Evolutionary conservation across 2,329 filamentous ascomycete species (phyloP).

Genomic region (Fusarium sp.): DNA sequence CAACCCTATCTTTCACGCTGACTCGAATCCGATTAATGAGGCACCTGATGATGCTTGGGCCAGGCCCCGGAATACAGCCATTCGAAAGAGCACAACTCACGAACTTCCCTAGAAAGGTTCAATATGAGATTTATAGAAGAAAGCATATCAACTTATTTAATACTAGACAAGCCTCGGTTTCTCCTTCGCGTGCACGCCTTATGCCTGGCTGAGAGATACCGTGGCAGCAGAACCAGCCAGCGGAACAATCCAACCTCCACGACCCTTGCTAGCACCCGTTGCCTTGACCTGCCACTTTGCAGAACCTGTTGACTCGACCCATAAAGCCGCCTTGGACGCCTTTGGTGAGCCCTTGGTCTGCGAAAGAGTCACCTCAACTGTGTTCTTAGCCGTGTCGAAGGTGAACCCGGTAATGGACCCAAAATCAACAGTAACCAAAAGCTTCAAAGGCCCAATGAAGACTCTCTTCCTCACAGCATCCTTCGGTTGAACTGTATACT

Average conservation of each 20-base stretch:
- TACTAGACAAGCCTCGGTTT: no score
- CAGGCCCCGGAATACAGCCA: background rate
- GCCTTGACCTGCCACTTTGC: slow-evolving; percentile 18
- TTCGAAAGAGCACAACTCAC: background rate
- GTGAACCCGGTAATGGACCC: slow-evolving; percentile 55
- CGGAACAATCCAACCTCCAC: slow-evolving; percentile 39
- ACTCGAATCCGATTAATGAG: background rate
- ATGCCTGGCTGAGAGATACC: slow-evolving; percentile 1
- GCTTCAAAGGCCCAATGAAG: slow-evolving; percentile 59
- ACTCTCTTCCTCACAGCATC: slow-evolving; percentile 61
- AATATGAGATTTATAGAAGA: no score
- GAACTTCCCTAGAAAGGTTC: background rate
- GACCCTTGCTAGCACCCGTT: background rate
- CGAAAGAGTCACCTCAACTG: slow-evolving; percentile 42
- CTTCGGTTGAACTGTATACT: slow-evolving; percentile 52
- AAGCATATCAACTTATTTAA: no score
- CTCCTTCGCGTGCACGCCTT: no score
- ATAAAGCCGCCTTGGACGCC: slow-evolving; percentile 47
- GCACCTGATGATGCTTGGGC: background rate
- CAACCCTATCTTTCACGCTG: background rate
- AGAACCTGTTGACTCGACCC: slow-evolving; percentile 48
- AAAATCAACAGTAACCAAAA: slow-evolving; percentile 56
- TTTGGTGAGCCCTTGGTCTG: slow-evolving; percentile 46
- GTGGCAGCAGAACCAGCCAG: background rate
- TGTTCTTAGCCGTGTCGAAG: slow-evolving; percentile 39